Evolutionary conservation across 2,329 filamentous ascomycete species (phyloP), one percentile per base, ranked within the genome.

Genomic region (Aschersonia sp.): DNA sequence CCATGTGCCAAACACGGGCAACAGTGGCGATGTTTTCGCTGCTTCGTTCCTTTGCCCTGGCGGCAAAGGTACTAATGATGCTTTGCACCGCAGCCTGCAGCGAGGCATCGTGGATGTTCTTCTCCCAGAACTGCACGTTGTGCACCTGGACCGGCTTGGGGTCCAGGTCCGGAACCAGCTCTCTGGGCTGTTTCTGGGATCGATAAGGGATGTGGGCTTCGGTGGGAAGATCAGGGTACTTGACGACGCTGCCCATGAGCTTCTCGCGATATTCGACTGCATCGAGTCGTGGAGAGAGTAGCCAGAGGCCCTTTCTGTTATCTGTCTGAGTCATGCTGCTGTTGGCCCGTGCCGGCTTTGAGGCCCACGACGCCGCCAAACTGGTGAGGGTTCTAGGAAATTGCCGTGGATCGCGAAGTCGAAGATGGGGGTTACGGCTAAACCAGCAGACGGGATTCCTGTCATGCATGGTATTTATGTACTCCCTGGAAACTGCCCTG

Each of bases 1-100:
- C 57, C 58, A 60, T 60, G 47, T 60, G 58, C 58, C 58, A 60
- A 20, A 60, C 52, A 12, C 58, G 51, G 28, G 58, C 58, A 9
- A 59, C 52, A 9, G 58, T 59, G 5, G 57, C 58, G 46, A 53
- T 41, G 45, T 54, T 53, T 9, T 55, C 52, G 41, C 45, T 51
- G 28, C 41, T 53, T 29, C 52, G 51, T 44, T 52, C 52, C 41
- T 50, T 53, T 29, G 56, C 56, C 40, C 54, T 43, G 44, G 58
- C 55, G 43, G 52, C 55, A 44, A 59, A 59, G 5, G 52, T 50
- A n/a, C 55, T 53, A 50, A 60, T 49, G 9, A 59, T 55, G 45
- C 56, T 55, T 46, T 56, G 56, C 38, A 60, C 50, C 44, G 56
- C 54, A 29, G 57, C 54, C 32, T 53, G 52, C 5, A 59, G 51